Base-by-base conservation (phyloP, 2,329 filamentous ascomycete genomes). In the Arthrinium phaeospermum region DNA sequence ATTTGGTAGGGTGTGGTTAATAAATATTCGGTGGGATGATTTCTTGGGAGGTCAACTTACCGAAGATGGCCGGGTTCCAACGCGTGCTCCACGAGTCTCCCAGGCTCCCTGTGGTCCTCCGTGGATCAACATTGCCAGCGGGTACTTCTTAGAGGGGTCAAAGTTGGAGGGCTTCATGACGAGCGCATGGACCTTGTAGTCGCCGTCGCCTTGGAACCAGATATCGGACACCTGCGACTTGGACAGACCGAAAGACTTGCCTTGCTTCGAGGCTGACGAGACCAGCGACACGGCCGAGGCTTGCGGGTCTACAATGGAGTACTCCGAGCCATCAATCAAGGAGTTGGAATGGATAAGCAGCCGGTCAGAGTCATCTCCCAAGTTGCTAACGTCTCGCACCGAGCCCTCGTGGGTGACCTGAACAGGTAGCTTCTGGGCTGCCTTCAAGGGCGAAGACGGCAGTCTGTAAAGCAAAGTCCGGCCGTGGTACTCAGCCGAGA, bases 41-140 rank as follows among this genome's bases (percentile, higher is more conserved):
- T 41, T 41, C 1, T n/a, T 14, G 19, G 19, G 19, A n/a, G 5
- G 10, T 64, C 22, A 14, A 64, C 57, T 64, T 41, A 64, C 57
- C 57, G 79, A 94, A 97, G 13, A 96, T 88, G 73, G 93, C 93
- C 1, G 93, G 92, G 79, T 97, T 97, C 94, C 94, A 97, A 24
- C 94, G 87, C 2, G 92, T 94, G 80, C 89, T 92, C 93, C 72
- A 75, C 75, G 94, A 97, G 78, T 96, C 92, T 45, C 82, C 92
- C 93, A 96, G 0, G 93, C 90, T 30, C 91, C 90, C 80, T 96
- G 93, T 0, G 94, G 94, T 0, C 94, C 94, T 71, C 94, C 94
- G 78, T 97, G 94, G 74, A 97, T 93, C 57, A 95, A 84, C 79
- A 95, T 92, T 1, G 92, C 90, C 5, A 97, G 85, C 0, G 94